Evolutionary conservation across 306 rosid genomes (phyloP).

Genomic region (Castanea sativa): DNA sequence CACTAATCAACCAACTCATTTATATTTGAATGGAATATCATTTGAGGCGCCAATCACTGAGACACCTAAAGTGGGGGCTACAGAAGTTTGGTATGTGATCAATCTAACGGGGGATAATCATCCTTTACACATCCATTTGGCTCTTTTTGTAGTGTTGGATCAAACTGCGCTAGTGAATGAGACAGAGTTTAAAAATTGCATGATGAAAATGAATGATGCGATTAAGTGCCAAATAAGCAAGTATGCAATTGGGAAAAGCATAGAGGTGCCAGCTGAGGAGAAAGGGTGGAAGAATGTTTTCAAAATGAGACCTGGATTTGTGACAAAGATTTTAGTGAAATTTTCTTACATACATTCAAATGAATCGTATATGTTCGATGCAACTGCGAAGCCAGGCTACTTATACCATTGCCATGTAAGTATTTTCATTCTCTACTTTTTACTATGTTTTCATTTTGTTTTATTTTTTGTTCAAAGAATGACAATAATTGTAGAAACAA

Average conservation of each 20-base stretch:
- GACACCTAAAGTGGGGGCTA: conserved; percentile 40
- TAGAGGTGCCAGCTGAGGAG: conserved; percentile 33
- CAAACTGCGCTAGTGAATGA: conserved; percentile 50
- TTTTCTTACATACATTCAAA: conserved; percentile 46
- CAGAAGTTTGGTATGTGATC: conserved; percentile 52
- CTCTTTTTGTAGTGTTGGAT: conserved; percentile 41
- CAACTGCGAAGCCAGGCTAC: conserved; percentile 45
- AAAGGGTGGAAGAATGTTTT: conserved; percentile 59
- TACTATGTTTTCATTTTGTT: background rate
- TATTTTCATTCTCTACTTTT: background rate
- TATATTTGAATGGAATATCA: conserved; percentile 42
- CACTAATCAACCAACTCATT: conserved; percentile 37
- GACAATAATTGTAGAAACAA: no score
- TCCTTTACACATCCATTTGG: conserved; percentile 54
- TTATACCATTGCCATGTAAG: conserved; percentile 60
- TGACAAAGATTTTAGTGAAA: conserved; percentile 38
- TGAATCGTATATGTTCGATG: conserved; percentile 41
- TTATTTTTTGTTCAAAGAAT: background rate
- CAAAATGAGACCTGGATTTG: conserved; percentile 43
- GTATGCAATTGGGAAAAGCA: conserved; percentile 52
- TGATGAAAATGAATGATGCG: conserved; percentile 60
- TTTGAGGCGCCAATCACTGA: conserved; percentile 41
- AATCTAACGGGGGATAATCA: conserved; percentile 56
- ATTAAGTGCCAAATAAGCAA: conserved; percentile 56
- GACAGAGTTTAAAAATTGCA: conserved; percentile 55